These are phyloP conservation scores for Globomyces pollinis-pini DNA, from an alignment of 192 early-diverging fungal species.

Conservation along the genomic window DNA sequence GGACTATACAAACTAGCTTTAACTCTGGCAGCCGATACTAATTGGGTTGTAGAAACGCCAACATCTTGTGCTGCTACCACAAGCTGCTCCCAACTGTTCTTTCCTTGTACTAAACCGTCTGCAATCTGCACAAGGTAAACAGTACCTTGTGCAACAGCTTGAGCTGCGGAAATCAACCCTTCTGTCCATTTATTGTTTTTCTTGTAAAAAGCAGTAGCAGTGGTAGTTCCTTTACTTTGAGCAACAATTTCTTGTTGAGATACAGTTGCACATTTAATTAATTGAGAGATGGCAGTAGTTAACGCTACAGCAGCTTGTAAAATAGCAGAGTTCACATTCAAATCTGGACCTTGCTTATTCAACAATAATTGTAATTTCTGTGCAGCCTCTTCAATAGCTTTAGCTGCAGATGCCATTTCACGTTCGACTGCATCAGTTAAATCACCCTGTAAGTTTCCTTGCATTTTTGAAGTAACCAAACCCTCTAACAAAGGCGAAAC, in stretches of 20 bases:
- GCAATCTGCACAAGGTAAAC: constrained; percentile 88
- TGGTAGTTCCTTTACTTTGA: constrained; percentile 73
- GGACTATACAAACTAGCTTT: constrained; percentile 88
- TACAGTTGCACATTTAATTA: constrained; percentile 89
- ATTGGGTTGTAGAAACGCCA: constrained; percentile 88
- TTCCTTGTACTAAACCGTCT: constrained; percentile 89
- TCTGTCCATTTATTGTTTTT: constrained; percentile 99
- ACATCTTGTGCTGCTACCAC: constrained; percentile 98
- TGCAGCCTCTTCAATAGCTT: constrained; percentile 87
- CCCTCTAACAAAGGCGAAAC: constrained; percentile 71
- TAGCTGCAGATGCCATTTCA: constrained; percentile 86
- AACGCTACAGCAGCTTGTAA: constrained; percentile 85
- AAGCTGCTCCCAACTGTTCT: constrained; percentile 85
- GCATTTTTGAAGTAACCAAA: constrained; percentile 55
- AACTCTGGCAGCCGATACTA: constrained; percentile 93
- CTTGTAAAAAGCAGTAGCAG: constrained; percentile 90
- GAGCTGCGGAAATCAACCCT: constrained; percentile 93
- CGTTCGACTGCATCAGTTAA: constrained; percentile 86
- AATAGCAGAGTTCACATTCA: constrained; percentile 87
- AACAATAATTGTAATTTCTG: constrained; percentile 72
- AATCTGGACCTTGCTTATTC: constrained; percentile 56
- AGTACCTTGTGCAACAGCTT: constrained; percentile 89
- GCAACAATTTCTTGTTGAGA: constrained; percentile 97
- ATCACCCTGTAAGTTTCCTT: constrained; percentile 59
- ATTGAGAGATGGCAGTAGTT: constrained; percentile 86